Percentiles rank a stretch among this genome's conserved stretches.
Evolutionary conservation across 345 rosid genomes (phyloP).

Genomic region (Tarenaya hassleriana): DNA sequence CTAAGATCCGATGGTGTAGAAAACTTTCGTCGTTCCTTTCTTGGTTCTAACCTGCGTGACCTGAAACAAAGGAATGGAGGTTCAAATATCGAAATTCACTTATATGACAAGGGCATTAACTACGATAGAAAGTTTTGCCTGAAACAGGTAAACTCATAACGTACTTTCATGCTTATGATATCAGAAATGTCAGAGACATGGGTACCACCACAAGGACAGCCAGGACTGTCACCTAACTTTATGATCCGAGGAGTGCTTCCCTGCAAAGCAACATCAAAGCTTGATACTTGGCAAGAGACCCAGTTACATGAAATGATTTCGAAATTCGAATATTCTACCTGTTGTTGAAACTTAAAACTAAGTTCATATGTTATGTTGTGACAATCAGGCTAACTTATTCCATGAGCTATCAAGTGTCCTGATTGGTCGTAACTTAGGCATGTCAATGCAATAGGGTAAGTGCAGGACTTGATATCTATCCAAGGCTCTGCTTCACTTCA

Average conservation of each 20-base stretch:
- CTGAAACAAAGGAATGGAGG: conserved; percentile 30
- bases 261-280: conserved; percentile 35
- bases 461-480: too few relatives aligned
- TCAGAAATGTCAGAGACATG: conserved; percentile 76
- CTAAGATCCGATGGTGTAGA: conserved; percentile 40
- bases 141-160: conserved; percentile 6
- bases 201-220: conserved; percentile 91
- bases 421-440: too few relatives aligned
- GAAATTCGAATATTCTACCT: not conserved
- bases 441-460: too few relatives aligned
- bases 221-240: conserved; percentile 54
- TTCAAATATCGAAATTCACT: not conserved
- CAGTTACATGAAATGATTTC: not conserved
- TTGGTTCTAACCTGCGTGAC: conserved; percentile 58
- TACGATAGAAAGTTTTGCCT: conserved; percentile 4
- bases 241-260: conserved; percentile 71
- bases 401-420: too few relatives aligned
- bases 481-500: too few relatives aligned
- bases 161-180: conserved; percentile 61
- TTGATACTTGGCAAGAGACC: conserved; percentile 3
- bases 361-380: too few relatives aligned
- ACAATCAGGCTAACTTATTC: too few relatives aligned
- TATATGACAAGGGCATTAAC: conserved; percentile 1
- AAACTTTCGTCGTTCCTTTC: conserved; percentile 72
- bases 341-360: too few relatives aligned